phyloP scores from a whole-genome alignment of 2,329 filamentous ascomycete species.

The Chrysoporthe austroafricana region DNA sequence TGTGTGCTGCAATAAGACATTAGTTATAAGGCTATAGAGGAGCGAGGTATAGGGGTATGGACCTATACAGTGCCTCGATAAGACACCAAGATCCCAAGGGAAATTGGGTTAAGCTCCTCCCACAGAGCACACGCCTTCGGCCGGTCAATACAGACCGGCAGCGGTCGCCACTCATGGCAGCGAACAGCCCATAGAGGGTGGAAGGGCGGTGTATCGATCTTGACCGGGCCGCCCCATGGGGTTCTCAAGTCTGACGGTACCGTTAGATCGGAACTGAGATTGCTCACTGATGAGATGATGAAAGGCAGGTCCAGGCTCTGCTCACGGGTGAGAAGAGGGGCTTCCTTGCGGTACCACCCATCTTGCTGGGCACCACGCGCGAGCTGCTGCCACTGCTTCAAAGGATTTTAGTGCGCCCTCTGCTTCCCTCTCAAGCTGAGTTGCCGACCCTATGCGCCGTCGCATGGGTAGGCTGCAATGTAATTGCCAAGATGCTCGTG shows the following conservation, averaged over 20 bases:
- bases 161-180: not conserved
- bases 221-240: not conserved
- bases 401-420: not conserved
- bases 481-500: not conserved
- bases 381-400: not conserved
- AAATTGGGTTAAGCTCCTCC: slow-evolving; percentile 13
- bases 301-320: not conserved
- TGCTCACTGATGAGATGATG: not conserved
- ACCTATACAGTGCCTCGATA: slow-evolving; percentile 19
- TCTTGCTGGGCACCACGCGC: too few relatives aligned
- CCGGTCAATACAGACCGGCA: not conserved
- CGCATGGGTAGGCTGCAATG: not conserved
- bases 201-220: slow-evolving; percentile 10
- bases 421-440: slow-evolving; percentile 1
- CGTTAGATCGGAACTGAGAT: not conserved
- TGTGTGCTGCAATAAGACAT: slow-evolving; percentile 20
- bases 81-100: slow-evolving; percentile 12
- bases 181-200: not conserved
- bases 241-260: not conserved
- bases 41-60: slow-evolving; percentile 16
- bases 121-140: not conserved
- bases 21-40: slow-evolving; percentile 23
- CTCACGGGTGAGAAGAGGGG: not conserved
- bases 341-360: not conserved
- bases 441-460: not conserved